These are phyloP conservation scores for Fusarium nurragi DNA, from an alignment of 2,329 filamentous ascomycete genomes.

Conservation along the genomic window DNA sequence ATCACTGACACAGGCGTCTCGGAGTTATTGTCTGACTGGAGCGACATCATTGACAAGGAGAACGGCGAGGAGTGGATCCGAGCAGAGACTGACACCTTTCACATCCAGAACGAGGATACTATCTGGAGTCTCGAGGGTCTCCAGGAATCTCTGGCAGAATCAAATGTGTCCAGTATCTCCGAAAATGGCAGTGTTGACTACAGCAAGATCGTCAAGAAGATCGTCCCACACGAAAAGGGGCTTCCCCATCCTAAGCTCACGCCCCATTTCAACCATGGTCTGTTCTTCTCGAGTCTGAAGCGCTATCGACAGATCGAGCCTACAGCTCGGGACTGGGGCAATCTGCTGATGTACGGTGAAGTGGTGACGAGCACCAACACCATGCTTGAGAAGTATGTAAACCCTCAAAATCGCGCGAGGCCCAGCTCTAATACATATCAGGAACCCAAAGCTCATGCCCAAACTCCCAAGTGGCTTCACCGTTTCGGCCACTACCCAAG, in stretches of 20 bases:
- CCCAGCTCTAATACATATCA: slow-evolving; percentile 45
- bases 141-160: slow-evolving; percentile 59
- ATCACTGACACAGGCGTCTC: slow-evolving; percentile 70
- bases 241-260: slow-evolving; percentile 78
- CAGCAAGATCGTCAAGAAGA: slow-evolving; percentile 74
- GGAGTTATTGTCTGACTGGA: slow-evolving; percentile 72
- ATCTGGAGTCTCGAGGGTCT: slow-evolving; percentile 67
- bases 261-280: slow-evolving; percentile 84
- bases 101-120: slow-evolving; percentile 73
- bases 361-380: slow-evolving; percentile 96
- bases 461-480: slow-evolving; percentile 88
- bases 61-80: slow-evolving; percentile 77
- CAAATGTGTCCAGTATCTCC: slow-evolving; percentile 43
- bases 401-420: accelerated
- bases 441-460: slow-evolving; percentile 80
- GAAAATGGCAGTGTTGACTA: slow-evolving; percentile 74
- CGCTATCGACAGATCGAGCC: slow-evolving; percentile 69
- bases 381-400: slow-evolving; percentile 80
- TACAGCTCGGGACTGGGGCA: slow-evolving; percentile 75
- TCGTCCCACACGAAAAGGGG: slow-evolving; percentile 75
- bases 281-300: slow-evolving; percentile 77
- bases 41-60: slow-evolving; percentile 73
- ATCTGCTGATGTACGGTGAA: slow-evolving; percentile 84
- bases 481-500: slow-evolving; percentile 83
- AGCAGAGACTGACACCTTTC: slow-evolving; percentile 85